Base-by-base conservation (phyloP, 768 basidiomycete genomes). In the Neoboletus brunneissimus region DNA sequence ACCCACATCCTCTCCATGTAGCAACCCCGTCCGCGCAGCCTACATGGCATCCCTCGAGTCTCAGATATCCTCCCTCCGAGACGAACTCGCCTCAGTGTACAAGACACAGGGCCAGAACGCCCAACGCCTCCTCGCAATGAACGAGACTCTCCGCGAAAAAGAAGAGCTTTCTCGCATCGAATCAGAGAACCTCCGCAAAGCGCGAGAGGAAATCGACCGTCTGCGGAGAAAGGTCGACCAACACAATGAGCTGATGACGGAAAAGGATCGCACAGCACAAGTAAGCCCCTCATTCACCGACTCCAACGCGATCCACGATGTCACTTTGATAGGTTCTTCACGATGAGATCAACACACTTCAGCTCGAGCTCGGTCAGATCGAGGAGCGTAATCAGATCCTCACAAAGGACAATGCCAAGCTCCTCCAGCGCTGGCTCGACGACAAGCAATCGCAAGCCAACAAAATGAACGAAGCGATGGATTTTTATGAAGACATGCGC, bases 41-140 rank as follows among this genome's bases (percentile, higher is more conserved):
- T 93, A 96, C 72, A 85, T 95, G 72, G 78, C 87, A 1, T 97
- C 96, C 20, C 85, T 98, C 47, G 95, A 98, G 72, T 87, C 89
- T 5, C 94, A 98, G 68, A 90, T 98, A 71, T 92, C 93, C 2
- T 87, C 90, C 12, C 78, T 97, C 48, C 87, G 95, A 34, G 89
- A 91, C 63, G 96, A 98, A 71, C 81, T 98, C 48, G 92, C 95
- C 3, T 91, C 89, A 10, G 86, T 96, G 1, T 99, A 98, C 79
- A 95, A 96, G 72, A 91, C 93, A 0, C 95, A 98, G 60, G 91
- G 92, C 5, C 93, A 96, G 74, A 96, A 97, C 71, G 91, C 94
- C 1, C 95, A 97, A 70, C 83, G 94, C 38, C 82, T 96, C 9
- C 79, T 99, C 15, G 82, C 89, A 4, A 93, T 99, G 87, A 95